Evolutionary conservation across 805 yeast genomes (phyloP), one percentile per base, ranked within the genome.

Genomic region (Ogataea philodendri): DNA sequence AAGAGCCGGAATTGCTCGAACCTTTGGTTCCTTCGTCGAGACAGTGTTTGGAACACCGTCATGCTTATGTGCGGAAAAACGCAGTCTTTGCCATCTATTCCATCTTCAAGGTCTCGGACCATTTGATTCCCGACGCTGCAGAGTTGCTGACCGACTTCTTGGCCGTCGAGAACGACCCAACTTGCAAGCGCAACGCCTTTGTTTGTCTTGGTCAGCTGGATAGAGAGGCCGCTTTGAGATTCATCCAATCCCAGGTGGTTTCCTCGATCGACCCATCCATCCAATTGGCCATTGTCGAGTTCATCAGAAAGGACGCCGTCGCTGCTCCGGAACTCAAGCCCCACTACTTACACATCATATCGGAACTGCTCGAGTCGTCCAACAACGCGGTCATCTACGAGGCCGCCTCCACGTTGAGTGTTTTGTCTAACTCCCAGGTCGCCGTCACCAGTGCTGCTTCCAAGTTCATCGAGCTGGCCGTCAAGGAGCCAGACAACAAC

Each of bases 61-160:
- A 93, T 63, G 95, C 97, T 7, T 93, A 94, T 56, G 98, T 93
- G 45, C 81, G 99, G 59, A 93, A 93, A 62, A 90, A 93, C 59
- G 98, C 98, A 5, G 89, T 87, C 15, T 82, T 90, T 63, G 95
- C 97, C 26, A 77, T 93, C 41, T 76, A 74, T 52, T 79, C 95
- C 15, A 85, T 93, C 50, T 84, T 75, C 62, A 72, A 79, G 57
- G 89, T 83, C 34, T 79, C 95, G 21, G 88, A 84, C 25, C 90
- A 84, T 63, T 74, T 93, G 57, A 74, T 86, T 29, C 98, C 98
- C 5, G 98, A 94, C 65, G 96, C 97, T n/a, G 82, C 88, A 35
- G 95, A 85, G 48, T 72, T 90, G 44, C 70, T 90, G 47, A 68
- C 71, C 46, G 74, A 74, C 36, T 85, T 88, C 59, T 69, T 93